A percentile compares a stretch with the other conserved stretches of the same genome.
These are phyloP conservation scores for Ustilago tritici DNA, from an alignment of 1,284 basidiomycete species.

Conservation along the genomic window DNA sequence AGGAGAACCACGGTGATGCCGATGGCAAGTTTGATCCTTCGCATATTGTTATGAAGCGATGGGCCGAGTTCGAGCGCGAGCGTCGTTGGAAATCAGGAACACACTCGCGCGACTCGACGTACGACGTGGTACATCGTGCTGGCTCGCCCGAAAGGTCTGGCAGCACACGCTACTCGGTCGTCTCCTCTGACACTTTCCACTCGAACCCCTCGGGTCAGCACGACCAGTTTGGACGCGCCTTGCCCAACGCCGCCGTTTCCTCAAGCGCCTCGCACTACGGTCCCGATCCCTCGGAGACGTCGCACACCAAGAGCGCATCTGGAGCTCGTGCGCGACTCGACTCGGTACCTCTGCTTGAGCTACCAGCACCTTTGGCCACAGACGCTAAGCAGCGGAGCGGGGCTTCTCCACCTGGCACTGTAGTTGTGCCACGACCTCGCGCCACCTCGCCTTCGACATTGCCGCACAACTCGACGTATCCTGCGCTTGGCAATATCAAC, in stretches of 20 bases:
- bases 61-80: slow-evolving; percentile 98
- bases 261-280: slow-evolving; percentile 34
- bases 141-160: slow-evolving; percentile 63
- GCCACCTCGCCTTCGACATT: slow-evolving; percentile 45
- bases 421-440: slow-evolving; percentile 52
- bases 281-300: slow-evolving; percentile 46
- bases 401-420: slow-evolving; percentile 39
- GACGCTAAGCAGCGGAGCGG: slow-evolving; percentile 54
- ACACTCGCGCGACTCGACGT: slow-evolving; percentile 82
- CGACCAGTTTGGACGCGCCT: slow-evolving; percentile 49
- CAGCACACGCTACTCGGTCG: slow-evolving; percentile 60
- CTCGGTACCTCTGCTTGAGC: slow-evolving; percentile 66
- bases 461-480: slow-evolving; percentile 43
- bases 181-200: slow-evolving; percentile 60
- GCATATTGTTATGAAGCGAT: slow-evolving; percentile 98
- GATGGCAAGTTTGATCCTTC: slow-evolving; percentile 93
- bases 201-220: slow-evolving; percentile 54
- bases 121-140: slow-evolving; percentile 72
- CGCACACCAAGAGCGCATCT: slow-evolving; percentile 55
- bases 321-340: slow-evolving; percentile 62
- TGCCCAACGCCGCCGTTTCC: slow-evolving; percentile 33
- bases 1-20: slow-evolving; percentile 62
- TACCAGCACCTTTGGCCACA: slow-evolving; percentile 67
- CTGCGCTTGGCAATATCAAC: slow-evolving; percentile 26
- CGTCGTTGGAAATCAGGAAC: slow-evolving; percentile 89